Evolutionary conservation across 1,139 yeast species (phyloP), one percentile per base, ranked within the genome.

Genomic region (Geotrichum macrosporum): DNA sequence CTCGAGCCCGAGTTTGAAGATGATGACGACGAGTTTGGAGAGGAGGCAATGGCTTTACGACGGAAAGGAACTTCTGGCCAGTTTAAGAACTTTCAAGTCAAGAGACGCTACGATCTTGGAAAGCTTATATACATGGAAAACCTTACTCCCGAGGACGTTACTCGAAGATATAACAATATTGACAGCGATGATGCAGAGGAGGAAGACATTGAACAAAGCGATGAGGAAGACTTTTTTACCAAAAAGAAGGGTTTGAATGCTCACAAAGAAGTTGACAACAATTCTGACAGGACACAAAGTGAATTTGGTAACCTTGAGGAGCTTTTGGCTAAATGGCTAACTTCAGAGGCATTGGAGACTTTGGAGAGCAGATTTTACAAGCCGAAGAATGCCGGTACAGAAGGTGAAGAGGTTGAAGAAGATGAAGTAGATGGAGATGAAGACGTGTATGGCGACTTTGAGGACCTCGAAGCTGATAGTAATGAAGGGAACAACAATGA

Each of bases 91-190:
- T 52, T 55, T 35, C 43, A 57, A 21, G 54, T 57, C 58, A 69
- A 65, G 64, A 78, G 72, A 68, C 67, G 71, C 52, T 85, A 94
- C 89, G 85, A 92, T 63, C 78, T 92, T 52, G 81, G 84, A 58
- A 86, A 84, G 61, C 69, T 92, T 48, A 69, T 92, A 9, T 92
- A 92, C 63, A 73, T 84, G 77, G 78, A 81, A 47, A 84, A 84
- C 55, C 70, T 87, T 35, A 77, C 80, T 6, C 92, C 96, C 0
- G 70, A 70, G 0, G 95, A 85, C 47, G 96, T 78, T 22, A 70
- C 89, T 41, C 72, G 70, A 41, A 77, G 92, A 64, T 89, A 96
- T 95, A 79, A 65, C 55, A 79, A 76, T 52, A 77, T 72, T 27
- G 72, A 59, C 6, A 73, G 70, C 9, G 72, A 69, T 32, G 69